Evolutionary conservation across 805 yeast genomes (phyloP).

Genomic region (Candida germanica): DNA sequence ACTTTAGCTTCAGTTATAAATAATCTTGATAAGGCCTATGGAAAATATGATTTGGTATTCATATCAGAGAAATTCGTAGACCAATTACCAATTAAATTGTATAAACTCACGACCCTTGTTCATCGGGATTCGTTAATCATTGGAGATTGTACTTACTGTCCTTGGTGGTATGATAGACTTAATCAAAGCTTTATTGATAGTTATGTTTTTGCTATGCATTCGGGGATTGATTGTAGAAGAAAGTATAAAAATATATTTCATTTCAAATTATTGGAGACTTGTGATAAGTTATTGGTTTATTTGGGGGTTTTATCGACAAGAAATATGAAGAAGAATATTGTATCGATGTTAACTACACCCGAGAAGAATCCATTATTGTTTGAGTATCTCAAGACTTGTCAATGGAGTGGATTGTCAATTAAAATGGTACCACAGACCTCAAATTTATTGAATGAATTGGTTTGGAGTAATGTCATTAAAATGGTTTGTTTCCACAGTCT

Average conservation of each 20-base stretch:
- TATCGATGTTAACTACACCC: not conserved
- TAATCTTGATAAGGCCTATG: conserved; percentile 1
- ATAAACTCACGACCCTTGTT: conserved; percentile 6
- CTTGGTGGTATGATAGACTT: conserved; percentile 13
- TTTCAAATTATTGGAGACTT: conserved; percentile 9
- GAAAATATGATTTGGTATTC: conserved; percentile 11
- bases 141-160: conserved; percentile 15
- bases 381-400: not conserved
- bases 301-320: conserved; percentile 7
- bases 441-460: conserved; percentile 2
- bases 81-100: conserved; percentile 1
- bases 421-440: conserved; percentile 2
- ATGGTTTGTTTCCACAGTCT: conserved; percentile 15
- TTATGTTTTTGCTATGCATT: conserved; percentile 13
- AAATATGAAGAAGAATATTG: not conserved
- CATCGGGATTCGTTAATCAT: conserved; percentile 9
- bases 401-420: not conserved
- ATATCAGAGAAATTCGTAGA: conserved; percentile 8
- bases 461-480: conserved; percentile 14
- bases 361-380: not conserved
- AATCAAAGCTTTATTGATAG: conserved; percentile 7
- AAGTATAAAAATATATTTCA: conserved; percentile 5
- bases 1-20: conserved; percentile 1
- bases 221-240: conserved; percentile 16
- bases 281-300: conserved; percentile 1